These are phyloP conservation scores for Zelopaecilomyces penicillatus DNA, from an alignment of 2,329 filamentous ascomycete genomes.

Conservation along the genomic window DNA sequence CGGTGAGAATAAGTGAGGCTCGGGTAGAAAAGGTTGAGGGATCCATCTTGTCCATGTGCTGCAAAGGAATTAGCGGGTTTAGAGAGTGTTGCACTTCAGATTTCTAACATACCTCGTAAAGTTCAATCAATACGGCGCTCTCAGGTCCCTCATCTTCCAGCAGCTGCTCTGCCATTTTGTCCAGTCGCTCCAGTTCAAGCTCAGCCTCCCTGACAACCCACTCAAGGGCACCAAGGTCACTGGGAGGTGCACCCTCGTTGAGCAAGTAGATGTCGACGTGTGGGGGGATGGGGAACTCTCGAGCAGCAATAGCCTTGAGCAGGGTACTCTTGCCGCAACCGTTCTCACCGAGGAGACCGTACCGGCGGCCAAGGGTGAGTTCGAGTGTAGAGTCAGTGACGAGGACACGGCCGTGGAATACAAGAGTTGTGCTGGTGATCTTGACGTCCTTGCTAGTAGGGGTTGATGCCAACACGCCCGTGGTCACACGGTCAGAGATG, in stretches of 20 bases:
- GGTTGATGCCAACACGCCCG: conserved; percentile 86
- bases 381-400: conserved; percentile 92
- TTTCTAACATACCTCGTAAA: conserved; percentile 72
- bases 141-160: conserved; percentile 90
- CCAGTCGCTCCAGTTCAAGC: conserved; percentile 82
- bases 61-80: conserved; percentile 8
- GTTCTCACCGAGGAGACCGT: conserved; percentile 96
- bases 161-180: conserved; percentile 80
- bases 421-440: conserved; percentile 84
- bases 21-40: conserved; percentile 94
- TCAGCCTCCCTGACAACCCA: conserved; percentile 96
- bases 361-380: conserved; percentile 84
- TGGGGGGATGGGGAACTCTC: conserved; percentile 92
- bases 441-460: conserved; percentile 87
- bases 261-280: conserved; percentile 97
- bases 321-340: conserved; percentile 98
- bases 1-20: conserved; percentile 91
- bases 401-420: conserved; percentile 96
- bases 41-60: conserved; percentile 99
- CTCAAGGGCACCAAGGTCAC: conserved; percentile 82
- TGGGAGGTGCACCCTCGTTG: conserved; percentile 90
- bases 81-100: not conserved
- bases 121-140: conserved; percentile 78
- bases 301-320: conserved; percentile 84
- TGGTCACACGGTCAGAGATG: conserved; percentile 95